phyloP scores from a whole-genome alignment of 768 basidiomycete genomes.

The Leccinum sublutescens region DNA sequence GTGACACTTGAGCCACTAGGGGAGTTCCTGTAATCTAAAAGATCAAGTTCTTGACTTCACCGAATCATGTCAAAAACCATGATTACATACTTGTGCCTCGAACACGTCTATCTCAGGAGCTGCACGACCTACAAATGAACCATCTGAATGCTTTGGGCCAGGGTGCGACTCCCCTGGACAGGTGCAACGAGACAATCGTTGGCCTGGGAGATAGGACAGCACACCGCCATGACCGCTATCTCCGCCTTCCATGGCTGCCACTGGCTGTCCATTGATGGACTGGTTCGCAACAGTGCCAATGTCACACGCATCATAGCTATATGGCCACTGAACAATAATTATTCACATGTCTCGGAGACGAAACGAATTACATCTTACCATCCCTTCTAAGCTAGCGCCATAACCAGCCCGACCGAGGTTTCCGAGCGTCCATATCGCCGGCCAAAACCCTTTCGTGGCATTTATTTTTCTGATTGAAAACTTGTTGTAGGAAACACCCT shows the following conservation, averaged over 20 bases:
- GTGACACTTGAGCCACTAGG: conserved; percentile 65
- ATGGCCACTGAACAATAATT: conserved; percentile 52
- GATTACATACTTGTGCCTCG: conserved; percentile 60
- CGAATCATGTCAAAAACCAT: conserved; percentile 13
- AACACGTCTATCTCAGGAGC: conserved; percentile 92
- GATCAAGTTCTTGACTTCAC: conserved; percentile 9
- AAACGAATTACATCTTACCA: conserved; percentile 31
- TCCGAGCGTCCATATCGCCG: conserved; percentile 59
- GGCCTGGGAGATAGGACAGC: conserved; percentile 78
- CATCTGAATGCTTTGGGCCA: conserved; percentile 72
- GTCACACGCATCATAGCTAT: conserved; percentile 73
- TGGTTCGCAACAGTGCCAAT: conserved; percentile 85
- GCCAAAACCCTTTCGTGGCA: conserved; percentile 42
- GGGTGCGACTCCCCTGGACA: conserved; percentile 82
- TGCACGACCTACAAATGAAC: conserved; percentile 73
- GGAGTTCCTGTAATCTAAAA: conserved; percentile 47
- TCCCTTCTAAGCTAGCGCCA: conserved; percentile 59
- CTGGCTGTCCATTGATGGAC: conserved; percentile 65
- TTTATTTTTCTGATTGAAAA: conserved; percentile 8
- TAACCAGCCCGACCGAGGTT: conserved; percentile 65
- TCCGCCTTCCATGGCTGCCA: conserved; percentile 43
- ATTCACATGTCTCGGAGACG: not conserved
- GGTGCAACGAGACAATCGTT: conserved; percentile 83
- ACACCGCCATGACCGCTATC: conserved; percentile 39
- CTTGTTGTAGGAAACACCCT: conserved; percentile 8